phyloP scores from a whole-genome alignment of 2,329 filamentous ascomycete species.

The Cryphonectria parasitica region DNA sequence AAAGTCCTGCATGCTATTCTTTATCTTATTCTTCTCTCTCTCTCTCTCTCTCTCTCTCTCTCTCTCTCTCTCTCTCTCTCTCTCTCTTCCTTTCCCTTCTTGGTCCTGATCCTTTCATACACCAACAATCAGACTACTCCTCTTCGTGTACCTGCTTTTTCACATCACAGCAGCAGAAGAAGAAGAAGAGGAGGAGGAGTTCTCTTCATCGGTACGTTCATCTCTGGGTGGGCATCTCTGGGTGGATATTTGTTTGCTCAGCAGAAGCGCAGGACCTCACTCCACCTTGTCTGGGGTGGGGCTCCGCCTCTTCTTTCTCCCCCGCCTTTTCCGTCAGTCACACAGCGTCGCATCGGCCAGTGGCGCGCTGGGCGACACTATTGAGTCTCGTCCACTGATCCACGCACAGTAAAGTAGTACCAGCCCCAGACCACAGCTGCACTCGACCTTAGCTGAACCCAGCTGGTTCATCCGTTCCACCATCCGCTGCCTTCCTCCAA shows the following conservation, averaged over 20 bases:
- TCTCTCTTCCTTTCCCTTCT: background rate
- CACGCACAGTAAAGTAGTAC: background rate
- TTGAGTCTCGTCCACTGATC: background rate
- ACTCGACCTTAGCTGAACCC: background rate
- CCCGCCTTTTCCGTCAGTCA: slow-evolving; percentile 13
- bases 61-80: too few relatives aligned
- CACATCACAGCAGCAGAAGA: background rate
- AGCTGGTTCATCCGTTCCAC: background rate
- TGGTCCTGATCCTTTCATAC: too few relatives aligned
- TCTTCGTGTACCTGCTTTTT: too few relatives aligned
- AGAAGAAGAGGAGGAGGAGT: background rate
- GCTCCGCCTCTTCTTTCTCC: background rate
- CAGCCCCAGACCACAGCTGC: background rate
- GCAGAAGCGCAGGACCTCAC: background rate
- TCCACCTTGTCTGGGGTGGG: background rate
- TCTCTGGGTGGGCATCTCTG: too few relatives aligned
- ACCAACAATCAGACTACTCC: too few relatives aligned
- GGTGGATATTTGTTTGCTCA: too few relatives aligned
- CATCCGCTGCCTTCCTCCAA: background rate
- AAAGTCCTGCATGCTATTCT: background rate
- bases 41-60: background rate
- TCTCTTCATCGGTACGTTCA: too few relatives aligned
- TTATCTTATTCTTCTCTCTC: background rate
- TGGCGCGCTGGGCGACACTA: background rate
- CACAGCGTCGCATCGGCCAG: slow-evolving; percentile 2